Evolutionary conservation across 495 filamentous ascomycete species (phyloP), one percentile per base, ranked within the genome.

Genomic region (Podospora pseudopauciseta): DNA sequence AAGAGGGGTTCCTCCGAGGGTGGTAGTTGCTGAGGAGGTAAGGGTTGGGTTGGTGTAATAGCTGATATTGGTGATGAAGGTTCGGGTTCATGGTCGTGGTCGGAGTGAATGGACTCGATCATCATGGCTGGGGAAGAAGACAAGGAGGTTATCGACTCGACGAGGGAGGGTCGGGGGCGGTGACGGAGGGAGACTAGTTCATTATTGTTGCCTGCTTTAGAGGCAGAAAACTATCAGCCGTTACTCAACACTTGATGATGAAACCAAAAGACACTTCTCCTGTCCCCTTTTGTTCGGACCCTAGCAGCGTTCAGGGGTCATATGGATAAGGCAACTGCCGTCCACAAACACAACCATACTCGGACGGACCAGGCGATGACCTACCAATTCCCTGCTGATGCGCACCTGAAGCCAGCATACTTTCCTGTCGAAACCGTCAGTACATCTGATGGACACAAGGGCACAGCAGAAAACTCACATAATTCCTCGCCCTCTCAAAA

Each of bases 1-100:
- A 93, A 91, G 13, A 85, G 72, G 3, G 81, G 80, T 9, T 84
- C 77, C 64, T 74, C 60, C 4, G 19, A 28, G 32, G 54, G 27
- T 26, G 5, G 59, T 64, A 9, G 23, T 13, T 68, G 39, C 39
- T 49, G 39, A 11, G 13, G 39, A 16, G 39, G 39, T 49, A 49
- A 11, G 15, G 39, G 39, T 16, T 49, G 39, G 39, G 39, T 39
- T 32, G 67, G 63, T n/a, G 26, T 49, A 7, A 32, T 32, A 7
- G 7, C 23, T 64, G 20, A 34, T 55, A 57, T 27, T 2, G 28
- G 49, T 39, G 61, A 49, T 2, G 27, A 2, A 5, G 61, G 27
- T 63, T 32, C 19, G 9, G 39, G 5, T 5, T 49, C 15, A 13
- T 49, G 23, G 23, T 23, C 23, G 39, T 49, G 13, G 15, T 13